Evolutionary conservation across 2,329 filamentous ascomycete species (phyloP).

Genomic region (Cryoendolithus antarcticus): DNA sequence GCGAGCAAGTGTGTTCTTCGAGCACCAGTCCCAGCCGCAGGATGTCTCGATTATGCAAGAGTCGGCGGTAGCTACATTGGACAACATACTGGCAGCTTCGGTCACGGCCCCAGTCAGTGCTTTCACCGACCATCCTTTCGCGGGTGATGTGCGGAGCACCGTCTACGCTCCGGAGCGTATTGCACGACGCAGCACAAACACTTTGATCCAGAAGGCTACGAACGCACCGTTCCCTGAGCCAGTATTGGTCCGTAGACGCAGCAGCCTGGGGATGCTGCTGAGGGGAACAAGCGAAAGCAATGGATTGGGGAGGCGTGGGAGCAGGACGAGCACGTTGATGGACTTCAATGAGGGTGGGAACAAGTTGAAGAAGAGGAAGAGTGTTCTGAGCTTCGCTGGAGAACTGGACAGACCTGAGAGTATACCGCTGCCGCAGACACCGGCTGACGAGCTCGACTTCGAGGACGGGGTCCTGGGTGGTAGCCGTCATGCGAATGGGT

Average conservation of each 20-base stretch:
- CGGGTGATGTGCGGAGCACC: constrained; percentile 61
- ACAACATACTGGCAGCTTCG: constrained; percentile 84
- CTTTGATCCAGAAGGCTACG: constrained; percentile 4
- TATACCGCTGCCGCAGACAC: constrained; percentile 7
- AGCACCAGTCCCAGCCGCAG: constrained; percentile 47
- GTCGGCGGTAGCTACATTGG: constrained; percentile 78
- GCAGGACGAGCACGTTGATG: constrained; percentile 8
- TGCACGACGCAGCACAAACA: constrained; percentile 14
- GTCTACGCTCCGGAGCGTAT: constrained; percentile 48
- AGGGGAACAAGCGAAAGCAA: constrained; percentile 3
- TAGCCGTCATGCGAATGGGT: constrained; percentile 5
- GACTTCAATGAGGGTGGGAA: constrained; percentile 20
- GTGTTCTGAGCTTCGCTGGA: constrained; percentile 19
- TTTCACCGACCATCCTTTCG: constrained; percentile 81
- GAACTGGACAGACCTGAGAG: constrained; percentile 12
- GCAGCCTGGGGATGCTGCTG: constrained; percentile 6
- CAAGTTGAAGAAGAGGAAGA: constrained; percentile 22
- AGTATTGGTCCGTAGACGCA: constrained; percentile 5
- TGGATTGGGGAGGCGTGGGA: constrained; percentile 1
- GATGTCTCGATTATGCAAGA: constrained; percentile 52
- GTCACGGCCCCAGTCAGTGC: constrained; percentile 77
- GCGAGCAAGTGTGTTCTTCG: constrained; percentile 84
- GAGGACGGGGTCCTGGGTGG: constrained; percentile 9
- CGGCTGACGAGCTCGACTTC: constrained; percentile 10
- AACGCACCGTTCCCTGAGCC: constrained; percentile 4